Percentiles rank a stretch among this genome's conserved stretches.
These are phyloP conservation scores for Nidula niveotomentosa DNA, from an alignment of 1,284 basidiomycete genomes.

Conservation along the genomic window DNA sequence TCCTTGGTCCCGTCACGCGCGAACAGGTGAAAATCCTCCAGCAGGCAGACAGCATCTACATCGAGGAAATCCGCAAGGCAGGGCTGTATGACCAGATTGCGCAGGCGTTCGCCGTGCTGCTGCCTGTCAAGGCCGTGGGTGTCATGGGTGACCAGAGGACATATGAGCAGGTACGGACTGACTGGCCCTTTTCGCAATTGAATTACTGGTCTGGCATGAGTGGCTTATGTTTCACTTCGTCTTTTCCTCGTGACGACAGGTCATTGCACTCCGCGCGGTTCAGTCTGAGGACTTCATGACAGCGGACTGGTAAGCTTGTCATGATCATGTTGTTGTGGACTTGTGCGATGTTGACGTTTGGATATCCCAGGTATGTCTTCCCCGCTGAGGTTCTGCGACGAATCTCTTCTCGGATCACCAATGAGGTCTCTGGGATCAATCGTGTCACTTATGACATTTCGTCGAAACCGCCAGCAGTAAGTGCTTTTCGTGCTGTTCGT, in stretches of 20 bases:
- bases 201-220: no score
- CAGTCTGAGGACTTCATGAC: conserved; percentile 98
- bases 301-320: conserved; percentile 77
- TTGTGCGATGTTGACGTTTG: neutral
- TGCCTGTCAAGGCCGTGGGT: conserved; percentile 97
- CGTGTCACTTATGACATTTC: conserved; percentile 96
- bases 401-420: conserved; percentile 97
- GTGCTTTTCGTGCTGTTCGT: conserved; percentile 22
- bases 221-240: neutral
- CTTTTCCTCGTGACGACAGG: conserved; percentile 34
- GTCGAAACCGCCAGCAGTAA: conserved; percentile 92
- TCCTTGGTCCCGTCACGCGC: conserved; percentile 91
- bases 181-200: neutral
- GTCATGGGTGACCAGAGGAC: conserved; percentile 98
- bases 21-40: conserved; percentile 96
- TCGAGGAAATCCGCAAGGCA: conserved; percentile 95
- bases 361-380: conserved; percentile 79
- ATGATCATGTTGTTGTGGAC: conserved; percentile 2
- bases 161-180: conserved; percentile 82
- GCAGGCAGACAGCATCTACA: conserved; percentile 94
- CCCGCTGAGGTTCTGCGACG: conserved; percentile 89
- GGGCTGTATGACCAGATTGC: conserved; percentile 93
- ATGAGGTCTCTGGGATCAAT: conserved; percentile 94
- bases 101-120: conserved; percentile 95
- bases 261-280: conserved; percentile 89